Percentiles rank a stretch among this genome's conserved stretches.
These are phyloP conservation scores for Fusarium temperatum DNA, from an alignment of 2,329 filamentous ascomycete species.

Conservation along the genomic window DNA sequence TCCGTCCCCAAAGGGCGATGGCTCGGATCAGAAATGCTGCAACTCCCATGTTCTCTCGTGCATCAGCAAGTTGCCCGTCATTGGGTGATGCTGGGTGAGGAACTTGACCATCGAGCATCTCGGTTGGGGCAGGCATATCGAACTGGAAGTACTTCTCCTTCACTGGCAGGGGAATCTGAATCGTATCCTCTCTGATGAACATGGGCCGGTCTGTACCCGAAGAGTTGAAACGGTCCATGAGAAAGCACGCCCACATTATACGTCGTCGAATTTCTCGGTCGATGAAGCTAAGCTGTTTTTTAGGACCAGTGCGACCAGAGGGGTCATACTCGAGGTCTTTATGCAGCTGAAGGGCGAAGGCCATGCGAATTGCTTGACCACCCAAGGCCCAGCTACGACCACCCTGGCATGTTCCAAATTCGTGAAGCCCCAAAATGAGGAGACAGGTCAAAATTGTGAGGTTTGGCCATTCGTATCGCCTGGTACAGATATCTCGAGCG, in stretches of 20 bases:
- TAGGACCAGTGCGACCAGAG: constrained; percentile 66
- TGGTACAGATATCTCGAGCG: constrained; percentile 87
- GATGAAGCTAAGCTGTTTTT: constrained; percentile 80
- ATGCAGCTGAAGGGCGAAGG: constrained; percentile 93
- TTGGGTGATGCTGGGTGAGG: constrained; percentile 69
- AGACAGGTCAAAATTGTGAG: constrained; percentile 95
- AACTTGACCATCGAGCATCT: constrained; percentile 78
- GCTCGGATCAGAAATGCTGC: constrained; percentile 88
- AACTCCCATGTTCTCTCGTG: constrained; percentile 90
- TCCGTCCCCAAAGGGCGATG: constrained; percentile 88
- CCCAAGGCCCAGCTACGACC: constrained; percentile 95
- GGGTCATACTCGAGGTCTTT: constrained; percentile 89
- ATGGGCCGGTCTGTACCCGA: constrained; percentile 92
- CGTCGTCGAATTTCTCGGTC: constrained; percentile 92
- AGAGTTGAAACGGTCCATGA: constrained; percentile 98
- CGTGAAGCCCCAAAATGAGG: constrained; percentile 87
- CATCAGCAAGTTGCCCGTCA: constrained; percentile 70
- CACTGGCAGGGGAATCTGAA: constrained; percentile 89
- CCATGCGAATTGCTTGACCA: constrained; percentile 95
- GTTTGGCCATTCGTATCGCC: constrained; percentile 92
- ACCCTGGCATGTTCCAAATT: constrained; percentile 96
- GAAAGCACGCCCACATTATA: constrained; percentile 97
- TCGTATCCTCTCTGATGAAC: constrained; percentile 88
- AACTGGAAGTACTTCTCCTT: constrained; percentile 90
- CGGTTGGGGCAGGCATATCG: constrained; percentile 88